phyloP scores from a whole-genome alignment of 2,329 filamentous ascomycete genomes.

The Trichoderma afroharzianum region DNA sequence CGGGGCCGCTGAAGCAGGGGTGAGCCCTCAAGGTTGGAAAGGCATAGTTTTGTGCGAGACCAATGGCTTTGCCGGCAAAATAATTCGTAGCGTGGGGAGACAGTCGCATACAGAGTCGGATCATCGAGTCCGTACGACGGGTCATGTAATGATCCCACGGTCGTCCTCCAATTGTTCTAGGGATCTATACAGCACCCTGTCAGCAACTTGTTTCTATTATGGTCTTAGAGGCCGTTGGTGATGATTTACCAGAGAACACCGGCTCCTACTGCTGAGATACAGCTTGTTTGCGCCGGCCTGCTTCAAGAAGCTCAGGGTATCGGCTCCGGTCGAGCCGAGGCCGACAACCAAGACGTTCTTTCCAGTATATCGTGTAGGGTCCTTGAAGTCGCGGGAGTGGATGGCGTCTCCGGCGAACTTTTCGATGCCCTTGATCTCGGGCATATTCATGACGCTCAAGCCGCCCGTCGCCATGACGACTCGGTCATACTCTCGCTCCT shows the following conservation, averaged over 20 bases:
- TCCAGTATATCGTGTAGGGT: conserved; percentile 31
- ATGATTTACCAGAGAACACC: conserved; percentile 25
- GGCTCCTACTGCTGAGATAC: conserved; percentile 41
- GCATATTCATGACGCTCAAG: conserved; percentile 33
- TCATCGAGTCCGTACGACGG: neutral
- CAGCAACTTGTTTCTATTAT: neutral
- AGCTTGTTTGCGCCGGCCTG: conserved; percentile 35
- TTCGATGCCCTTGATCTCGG: conserved; percentile 35
- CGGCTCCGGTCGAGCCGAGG: conserved; percentile 37
- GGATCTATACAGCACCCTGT: neutral
- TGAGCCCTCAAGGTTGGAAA: conserved; percentile 7
- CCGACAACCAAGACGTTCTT: conserved; percentile 46
- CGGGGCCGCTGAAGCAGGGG: neutral
- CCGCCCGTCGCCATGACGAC: conserved; percentile 35
- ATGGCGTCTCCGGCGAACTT: conserved; percentile 38
- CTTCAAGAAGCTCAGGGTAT: conserved; percentile 30
- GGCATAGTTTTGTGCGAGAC: conserved; percentile 1
- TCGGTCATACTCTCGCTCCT: conserved; percentile 32
- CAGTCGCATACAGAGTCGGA: neutral
- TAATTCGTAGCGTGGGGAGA: conserved; percentile 7
- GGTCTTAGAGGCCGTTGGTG: neutral
- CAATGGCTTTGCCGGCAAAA: conserved; percentile 10
- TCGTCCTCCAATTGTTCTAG: conserved; percentile 1
- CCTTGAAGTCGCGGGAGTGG: conserved; percentile 38
- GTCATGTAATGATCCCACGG: conserved; percentile 13